Evolutionary conservation across 2,329 filamentous ascomycete genomes (phyloP).

Genomic region (Talaromyces pinophilus): DNA sequence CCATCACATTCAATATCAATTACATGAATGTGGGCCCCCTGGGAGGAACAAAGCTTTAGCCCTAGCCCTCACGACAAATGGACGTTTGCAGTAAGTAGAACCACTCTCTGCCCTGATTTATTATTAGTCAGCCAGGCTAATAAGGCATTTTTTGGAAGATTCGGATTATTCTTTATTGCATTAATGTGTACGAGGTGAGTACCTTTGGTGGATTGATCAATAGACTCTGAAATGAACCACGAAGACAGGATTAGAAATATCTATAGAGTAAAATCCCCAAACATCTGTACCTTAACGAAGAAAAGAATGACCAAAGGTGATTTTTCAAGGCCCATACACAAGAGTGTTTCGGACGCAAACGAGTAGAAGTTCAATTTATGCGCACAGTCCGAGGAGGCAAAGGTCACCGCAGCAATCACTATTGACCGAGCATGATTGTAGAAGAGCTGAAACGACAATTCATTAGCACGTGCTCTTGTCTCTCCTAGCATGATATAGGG

Average conservation of each 20-base stretch:
- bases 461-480: not conserved
- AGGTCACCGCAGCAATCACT: conserved; percentile 14
- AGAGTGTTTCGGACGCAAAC: not conserved
- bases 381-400: conserved; percentile 12
- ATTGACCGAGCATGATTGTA: conserved; percentile 11
- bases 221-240: not conserved
- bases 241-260: not conserved
- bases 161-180: not conserved
- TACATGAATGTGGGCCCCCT: not conserved
- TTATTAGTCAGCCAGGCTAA: not conserved
- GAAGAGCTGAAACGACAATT: not conserved
- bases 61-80: not conserved
- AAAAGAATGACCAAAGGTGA: not conserved
- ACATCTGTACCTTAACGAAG: not conserved
- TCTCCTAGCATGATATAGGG: not conserved
- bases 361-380: not conserved
- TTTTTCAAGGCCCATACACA: not conserved
- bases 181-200: not conserved
- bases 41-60: not conserved
- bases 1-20: not conserved
- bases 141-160: not conserved
- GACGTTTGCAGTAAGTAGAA: conserved; percentile 9
- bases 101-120: not conserved
- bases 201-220: not conserved
- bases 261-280: not conserved